Base-by-base conservation (phyloP, 768 basidiomycete genomes). In the Leccinum obscurum region DNA sequence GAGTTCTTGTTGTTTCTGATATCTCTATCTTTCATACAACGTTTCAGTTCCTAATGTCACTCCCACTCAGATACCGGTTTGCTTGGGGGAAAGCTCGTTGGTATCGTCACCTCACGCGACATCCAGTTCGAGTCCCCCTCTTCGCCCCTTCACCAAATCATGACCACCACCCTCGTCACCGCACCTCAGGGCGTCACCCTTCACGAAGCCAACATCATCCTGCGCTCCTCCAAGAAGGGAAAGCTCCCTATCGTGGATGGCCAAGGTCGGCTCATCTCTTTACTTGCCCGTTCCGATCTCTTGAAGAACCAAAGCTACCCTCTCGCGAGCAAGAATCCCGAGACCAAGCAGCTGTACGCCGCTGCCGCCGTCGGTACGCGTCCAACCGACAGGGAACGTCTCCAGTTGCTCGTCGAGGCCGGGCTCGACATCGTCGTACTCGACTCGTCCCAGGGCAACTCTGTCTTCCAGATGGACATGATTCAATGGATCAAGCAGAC, bases 271-370 rank as follows among this genome's bases (percentile, higher is more conserved):
- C 87, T 93, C 57, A 79, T 83, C 30, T 87, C 89, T 20, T 92
- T 99, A 64, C 88, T 99, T 58, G 94, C 96, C 2, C 94, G 95
- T 58, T 98, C 95, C 54, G 96, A 99, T 76, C 82, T 99, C 52
- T 85, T 98, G 72, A 98, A 99, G 77, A 97, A 96, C 77, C 93
- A 97, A 72, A 94, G 91, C 59, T 99, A 89, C 76, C 97, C 97
- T 1, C 85, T 97, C 59, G 94, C 97, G 1, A 92, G 89, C 66
- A 98, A 98, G 78, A 84, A 89, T 64, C 91, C 92, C 1, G 80
- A 87, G 62, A 93, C 82, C 72, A 99, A 98, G 76, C 96, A 98
- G 78, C 86, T 99, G 3, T 94, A 95, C 71, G 93, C 95, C 52
- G 97, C 96, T 8, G 96, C 97, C 4, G 92, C 97, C 7, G 83